Percentiles rank a stretch among this genome's conserved stretches.
phyloP scores from a whole-genome alignment of 495 filamentous ascomycete species.

The Aspergillus sclerotioniger region DNA sequence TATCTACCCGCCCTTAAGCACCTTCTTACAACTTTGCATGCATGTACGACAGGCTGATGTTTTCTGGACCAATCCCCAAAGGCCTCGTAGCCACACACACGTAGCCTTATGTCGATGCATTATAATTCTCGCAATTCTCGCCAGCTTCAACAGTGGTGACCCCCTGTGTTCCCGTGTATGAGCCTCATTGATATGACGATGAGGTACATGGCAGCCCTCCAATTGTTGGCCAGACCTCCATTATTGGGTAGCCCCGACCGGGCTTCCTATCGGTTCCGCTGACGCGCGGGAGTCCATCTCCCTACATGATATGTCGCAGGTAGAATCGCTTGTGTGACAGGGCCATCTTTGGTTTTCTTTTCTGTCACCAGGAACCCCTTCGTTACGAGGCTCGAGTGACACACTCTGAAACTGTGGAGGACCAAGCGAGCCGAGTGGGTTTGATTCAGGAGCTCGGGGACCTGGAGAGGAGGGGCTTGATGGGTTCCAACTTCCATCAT shows the following conservation, averaged over 20 bases:
- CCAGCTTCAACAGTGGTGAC: neutral
- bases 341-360: too few relatives aligned
- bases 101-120: neutral
- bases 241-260: neutral
- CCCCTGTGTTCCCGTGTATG: neutral
- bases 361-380: neutral
- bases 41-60: neutral
- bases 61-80: neutral
- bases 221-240: neutral
- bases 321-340: neutral
- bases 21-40: too few relatives aligned
- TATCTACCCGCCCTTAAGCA: neutral
- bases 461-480: neutral
- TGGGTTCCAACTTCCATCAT: neutral
- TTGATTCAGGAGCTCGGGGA: neutral
- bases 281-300: neutral
- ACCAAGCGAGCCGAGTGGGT: neutral
- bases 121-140: neutral
- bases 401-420: too few relatives aligned
- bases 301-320: neutral
- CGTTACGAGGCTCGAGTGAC: too few relatives aligned
- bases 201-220: neutral
- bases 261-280: neutral
- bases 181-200: constrained; percentile 1
- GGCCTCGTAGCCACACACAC: neutral